Percentiles rank a stretch among this genome's conserved stretches.
These are phyloP conservation scores for Mycosphaerelloides madeirae DNA, from an alignment of 2,329 filamentous ascomycete species.

Conservation along the genomic window DNA sequence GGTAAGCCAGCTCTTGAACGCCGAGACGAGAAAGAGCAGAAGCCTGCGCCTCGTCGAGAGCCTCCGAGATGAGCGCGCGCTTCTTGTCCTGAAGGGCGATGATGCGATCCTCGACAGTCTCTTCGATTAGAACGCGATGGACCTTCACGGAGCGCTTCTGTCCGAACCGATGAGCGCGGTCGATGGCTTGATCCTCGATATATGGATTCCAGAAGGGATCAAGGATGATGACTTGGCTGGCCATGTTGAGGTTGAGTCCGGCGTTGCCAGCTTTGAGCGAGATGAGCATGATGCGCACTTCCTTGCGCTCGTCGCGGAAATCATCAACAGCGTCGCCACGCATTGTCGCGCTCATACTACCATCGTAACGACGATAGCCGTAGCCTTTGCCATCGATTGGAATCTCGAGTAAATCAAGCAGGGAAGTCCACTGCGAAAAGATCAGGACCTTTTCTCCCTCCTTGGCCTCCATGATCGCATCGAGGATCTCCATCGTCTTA, in stretches of 20 bases:
- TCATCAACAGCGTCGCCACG: slow-evolving; percentile 63
- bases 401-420: slow-evolving; percentile 73
- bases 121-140: slow-evolving; percentile 70
- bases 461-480: slow-evolving; percentile 42
- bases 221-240: slow-evolving; percentile 81
- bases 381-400: slow-evolving; percentile 58
- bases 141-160: slow-evolving; percentile 70
- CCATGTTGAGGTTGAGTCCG: slow-evolving; percentile 78
- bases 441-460: slow-evolving; percentile 71
- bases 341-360: slow-evolving; percentile 62
- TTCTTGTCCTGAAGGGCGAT: slow-evolving; percentile 74
- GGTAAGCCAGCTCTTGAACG: slow-evolving; percentile 61
- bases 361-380: slow-evolving; percentile 68
- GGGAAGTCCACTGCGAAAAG: slow-evolving; percentile 75
- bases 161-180: slow-evolving; percentile 83
- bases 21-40: slow-evolving; percentile 63
- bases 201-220: slow-evolving; percentile 95
- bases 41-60: slow-evolving; percentile 70
- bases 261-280: slow-evolving; percentile 78
- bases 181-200: slow-evolving; percentile 86
- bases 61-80: slow-evolving; percentile 68
- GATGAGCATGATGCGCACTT: slow-evolving; percentile 65
- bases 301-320: slow-evolving; percentile 59
- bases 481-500: slow-evolving; percentile 62
- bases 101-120: slow-evolving; percentile 86